phyloP scores from a whole-genome alignment of 2,329 filamentous ascomycete species.

The Cladosporium oxysporum region DNA sequence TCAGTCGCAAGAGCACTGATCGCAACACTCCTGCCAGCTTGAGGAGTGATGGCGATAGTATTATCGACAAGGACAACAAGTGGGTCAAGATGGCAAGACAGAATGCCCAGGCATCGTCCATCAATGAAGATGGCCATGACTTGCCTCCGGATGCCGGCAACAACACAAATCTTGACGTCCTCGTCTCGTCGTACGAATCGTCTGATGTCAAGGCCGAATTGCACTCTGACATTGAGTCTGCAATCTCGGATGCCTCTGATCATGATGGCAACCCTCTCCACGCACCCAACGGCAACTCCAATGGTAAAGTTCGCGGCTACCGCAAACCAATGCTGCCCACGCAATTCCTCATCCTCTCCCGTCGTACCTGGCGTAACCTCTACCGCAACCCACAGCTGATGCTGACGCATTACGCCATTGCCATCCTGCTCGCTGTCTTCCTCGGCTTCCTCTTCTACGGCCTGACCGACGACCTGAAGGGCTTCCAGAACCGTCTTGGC shows the following conservation, averaged over 20 bases:
- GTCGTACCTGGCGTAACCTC: conserved; percentile 92
- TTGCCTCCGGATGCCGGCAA: conserved; percentile 48
- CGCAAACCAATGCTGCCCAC: conserved; percentile 74
- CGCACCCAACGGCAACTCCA: conserved; percentile 52
- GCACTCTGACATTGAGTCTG: conserved; percentile 74
- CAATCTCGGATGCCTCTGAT: conserved; percentile 63
- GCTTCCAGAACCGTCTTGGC: conserved; percentile 95
- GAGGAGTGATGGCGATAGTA: conserved; percentile 58
- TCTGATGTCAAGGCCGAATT: conserved; percentile 77
- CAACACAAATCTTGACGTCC: conserved; percentile 76
- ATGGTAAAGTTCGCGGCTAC: conserved; percentile 69
- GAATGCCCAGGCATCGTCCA: conserved; percentile 43
- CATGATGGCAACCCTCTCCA: conserved; percentile 63
- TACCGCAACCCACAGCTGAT: conserved; percentile 98
- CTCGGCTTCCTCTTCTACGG: conserved; percentile 96
- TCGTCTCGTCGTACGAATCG: conserved; percentile 72
- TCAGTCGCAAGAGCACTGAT: conserved; percentile 73
- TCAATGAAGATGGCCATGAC: conserved; percentile 50
- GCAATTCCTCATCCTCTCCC: conserved; percentile 87
- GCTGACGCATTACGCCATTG: conserved; percentile 97
- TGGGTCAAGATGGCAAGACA: conserved; percentile 63
- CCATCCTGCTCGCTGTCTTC: conserved; percentile 89
- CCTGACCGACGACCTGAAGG: conserved; percentile 90
- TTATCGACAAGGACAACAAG: conserved; percentile 46
- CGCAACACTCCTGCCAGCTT: conserved; percentile 45